These are phyloP conservation scores for Picochlorum sp. DNA, from an alignment of 139 green algal species.

Conservation along the genomic window DNA sequence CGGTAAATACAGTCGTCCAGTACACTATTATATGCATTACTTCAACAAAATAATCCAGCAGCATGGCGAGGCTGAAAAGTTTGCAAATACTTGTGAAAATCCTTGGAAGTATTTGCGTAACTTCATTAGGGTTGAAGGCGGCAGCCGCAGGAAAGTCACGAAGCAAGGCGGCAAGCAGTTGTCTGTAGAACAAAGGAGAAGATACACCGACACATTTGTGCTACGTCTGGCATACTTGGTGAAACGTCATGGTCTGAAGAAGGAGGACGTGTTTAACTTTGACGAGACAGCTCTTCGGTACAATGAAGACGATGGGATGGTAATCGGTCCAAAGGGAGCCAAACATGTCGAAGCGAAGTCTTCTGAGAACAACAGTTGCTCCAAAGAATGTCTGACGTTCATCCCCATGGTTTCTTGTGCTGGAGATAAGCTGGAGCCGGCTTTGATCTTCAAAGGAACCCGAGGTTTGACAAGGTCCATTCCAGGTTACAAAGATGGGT, in stretches of 20 bases:
- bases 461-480: background rate
- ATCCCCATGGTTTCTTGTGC: background rate
- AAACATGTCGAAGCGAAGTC: background rate
- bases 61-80: background rate
- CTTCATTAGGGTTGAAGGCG: background rate
- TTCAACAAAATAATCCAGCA: background rate
- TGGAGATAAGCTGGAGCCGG: background rate
- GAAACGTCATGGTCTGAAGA: background rate
- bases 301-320: background rate
- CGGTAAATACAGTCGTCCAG: background rate
- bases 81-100: background rate
- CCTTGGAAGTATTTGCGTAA: background rate
- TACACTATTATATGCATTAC: background rate
- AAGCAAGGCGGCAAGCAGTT: background rate
- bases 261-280: conserved; percentile 8
- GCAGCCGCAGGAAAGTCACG: background rate
- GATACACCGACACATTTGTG: background rate
- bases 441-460: conserved; percentile 1
- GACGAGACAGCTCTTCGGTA: conserved; percentile 5
- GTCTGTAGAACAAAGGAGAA: background rate
- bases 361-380: background rate
- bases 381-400: background rate
- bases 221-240: background rate
- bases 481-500: conserved; percentile 6
- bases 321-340: background rate